A percentile compares a stretch with the other conserved stretches of the same genome.
Evolutionary conservation across 768 basidiomycete species (phyloP).

Genomic region (Crepidotus variabilis): DNA sequence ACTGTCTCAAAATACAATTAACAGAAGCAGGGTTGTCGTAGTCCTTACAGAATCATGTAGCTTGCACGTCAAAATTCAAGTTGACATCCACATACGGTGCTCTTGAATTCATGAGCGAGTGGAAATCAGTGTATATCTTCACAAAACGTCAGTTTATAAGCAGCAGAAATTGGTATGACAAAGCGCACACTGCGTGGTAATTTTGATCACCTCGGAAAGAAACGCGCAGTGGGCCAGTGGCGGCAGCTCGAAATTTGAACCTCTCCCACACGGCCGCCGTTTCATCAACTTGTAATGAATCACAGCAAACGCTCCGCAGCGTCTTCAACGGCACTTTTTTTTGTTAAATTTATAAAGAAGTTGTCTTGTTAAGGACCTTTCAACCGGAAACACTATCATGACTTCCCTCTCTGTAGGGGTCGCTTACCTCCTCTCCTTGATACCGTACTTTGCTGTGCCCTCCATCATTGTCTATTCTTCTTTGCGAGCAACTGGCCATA

Average conservation of each 20-base stretch:
- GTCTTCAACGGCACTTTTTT: too few species aligned
- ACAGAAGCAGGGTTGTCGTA: too few species aligned
- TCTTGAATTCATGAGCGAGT: too few species aligned
- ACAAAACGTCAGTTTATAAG: too few species aligned
- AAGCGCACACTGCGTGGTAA: too few species aligned
- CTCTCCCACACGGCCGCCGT: background rate
- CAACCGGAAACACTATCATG: background rate
- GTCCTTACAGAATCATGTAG: too few species aligned
- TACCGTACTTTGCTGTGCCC: slow-evolving; percentile 14
- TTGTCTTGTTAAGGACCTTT: background rate
- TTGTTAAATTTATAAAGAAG: too few species aligned
- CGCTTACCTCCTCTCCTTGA: slow-evolving; percentile 6
- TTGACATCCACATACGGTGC: too few species aligned
- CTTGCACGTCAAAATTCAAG: too few species aligned
- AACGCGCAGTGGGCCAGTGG: background rate
- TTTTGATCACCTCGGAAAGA: background rate
- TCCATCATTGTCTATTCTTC: slow-evolving; percentile 5
- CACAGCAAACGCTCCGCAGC: background rate
- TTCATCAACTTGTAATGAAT: background rate
- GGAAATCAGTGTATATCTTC: too few species aligned
- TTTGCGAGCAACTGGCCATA: slow-evolving; percentile 4
- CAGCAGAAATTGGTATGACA: too few species aligned
- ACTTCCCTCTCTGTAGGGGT: background rate
- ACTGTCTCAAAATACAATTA: too few species aligned
- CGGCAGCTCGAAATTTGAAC: background rate